phyloP scores from a whole-genome alignment of 2,329 filamentous ascomycete species.

The Aspergillus tanneri region DNA sequence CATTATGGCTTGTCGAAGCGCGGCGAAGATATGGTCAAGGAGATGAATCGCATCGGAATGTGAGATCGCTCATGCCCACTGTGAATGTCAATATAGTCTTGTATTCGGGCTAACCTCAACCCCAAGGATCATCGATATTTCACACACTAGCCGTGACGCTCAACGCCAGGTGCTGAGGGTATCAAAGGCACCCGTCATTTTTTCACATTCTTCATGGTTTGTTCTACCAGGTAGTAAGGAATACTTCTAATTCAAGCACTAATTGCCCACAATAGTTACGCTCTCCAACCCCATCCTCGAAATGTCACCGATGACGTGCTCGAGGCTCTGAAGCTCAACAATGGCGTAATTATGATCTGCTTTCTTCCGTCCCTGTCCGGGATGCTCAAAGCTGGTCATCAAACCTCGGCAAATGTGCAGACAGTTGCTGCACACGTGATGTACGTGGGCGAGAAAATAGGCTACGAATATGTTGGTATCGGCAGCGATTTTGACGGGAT shows the following conservation, averaged over 20 bases:
- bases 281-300: conserved; percentile 32
- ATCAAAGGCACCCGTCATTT: conserved; percentile 26
- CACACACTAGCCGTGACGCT: conserved; percentile 23
- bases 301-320: conserved; percentile 47
- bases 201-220: too few species aligned
- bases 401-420: conserved; percentile 23
- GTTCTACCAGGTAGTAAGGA: too few species aligned
- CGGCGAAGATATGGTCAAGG: conserved; percentile 11
- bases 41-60: conserved; percentile 34
- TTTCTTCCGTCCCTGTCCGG: conserved; percentile 36
- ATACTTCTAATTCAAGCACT: conserved; percentile 26
- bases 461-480: conserved; percentile 38
- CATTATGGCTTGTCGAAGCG: too few species aligned
- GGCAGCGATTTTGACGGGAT: conserved; percentile 38
- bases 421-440: conserved; percentile 41
- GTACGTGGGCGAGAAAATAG: conserved; percentile 32
- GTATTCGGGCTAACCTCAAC: too few species aligned
- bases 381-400: conserved; percentile 14
- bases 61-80: too few species aligned
- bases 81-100: too few species aligned
- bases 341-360: conserved; percentile 44
- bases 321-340: conserved; percentile 34
- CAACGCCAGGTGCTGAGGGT: conserved; percentile 23
- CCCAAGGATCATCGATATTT: conserved; percentile 29
- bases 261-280: conserved; percentile 17